Base-by-base conservation (phyloP, 441 rosid species). In the Cnidoscolus chayamansa region DNA sequence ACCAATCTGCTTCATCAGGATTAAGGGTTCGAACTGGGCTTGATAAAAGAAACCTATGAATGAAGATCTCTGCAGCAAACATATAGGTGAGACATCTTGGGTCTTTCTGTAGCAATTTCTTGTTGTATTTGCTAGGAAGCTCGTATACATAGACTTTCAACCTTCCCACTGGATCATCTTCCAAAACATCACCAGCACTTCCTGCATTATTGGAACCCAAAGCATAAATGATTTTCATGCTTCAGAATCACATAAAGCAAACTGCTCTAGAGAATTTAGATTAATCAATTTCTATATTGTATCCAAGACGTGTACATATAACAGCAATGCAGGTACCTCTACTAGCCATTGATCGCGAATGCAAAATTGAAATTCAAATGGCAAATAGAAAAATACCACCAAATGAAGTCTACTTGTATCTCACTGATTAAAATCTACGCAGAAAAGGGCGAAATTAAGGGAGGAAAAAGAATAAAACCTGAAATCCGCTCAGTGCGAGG, bases 1-100 rank as follows among this genome's bases (percentile, higher is more conserved):
- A 91, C 98, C 98, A 91, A 79, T 93, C 98, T 15, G 97, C 98
- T 74, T 90, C 97, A 40, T 88, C 87, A 0, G 97, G 97, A 75
- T 89, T 86, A 62, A 79, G 88, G 2, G 98, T 91, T 56, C 93
- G 86, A 68, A 93, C 96, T 7, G 94, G 84, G 45, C 97, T 93
- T 7, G 98, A 89, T 71, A 93, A 76, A 15, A 93, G 91, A 77
- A 93, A 91, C 72, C 96, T 81, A 70, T 93, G 98, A 97, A 91
- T 91, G 67, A 69, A 93, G 63, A 91, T 89, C 85, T 91, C 97
- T 0, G 97, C 97, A 53, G 98, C 98, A 82, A 93, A 93, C 98
- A 93, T 93, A 79, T 93, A 96, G 37, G 87, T 86, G 57, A 91
- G 89, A 77, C 98, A 93, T 82, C 98, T 83, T 30, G 96, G 89